Evolutionary conservation across 2,329 filamentous ascomycete species (phyloP), one percentile per base, ranked within the genome.

Genomic region (Rhytidhysteron rufulum): DNA sequence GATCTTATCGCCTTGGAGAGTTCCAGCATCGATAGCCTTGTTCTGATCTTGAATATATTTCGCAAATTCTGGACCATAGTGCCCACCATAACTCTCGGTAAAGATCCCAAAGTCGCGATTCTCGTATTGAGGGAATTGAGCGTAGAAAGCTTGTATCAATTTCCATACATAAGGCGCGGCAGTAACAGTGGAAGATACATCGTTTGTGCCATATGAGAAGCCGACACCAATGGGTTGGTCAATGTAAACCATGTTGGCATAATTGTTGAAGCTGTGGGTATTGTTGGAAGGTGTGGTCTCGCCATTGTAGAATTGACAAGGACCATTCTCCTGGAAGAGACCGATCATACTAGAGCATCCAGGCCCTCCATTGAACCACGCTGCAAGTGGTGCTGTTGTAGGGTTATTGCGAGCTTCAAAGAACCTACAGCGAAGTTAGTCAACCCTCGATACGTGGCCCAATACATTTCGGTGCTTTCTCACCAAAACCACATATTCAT

Each of bases 141-240:
- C 73, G 68, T 79, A 78, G 58, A 82, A 80, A 4, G 75, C 77
- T 53, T 80, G 77, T 21, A 80, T 57, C 1, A 74, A 73, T 51
- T 73, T 75, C 72, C 74, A 81, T 57, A 80, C 76, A 44, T 73
- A 74, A 0, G 75, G 75, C 9, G 77, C 77, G 8, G 77, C 75
- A 44, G 58, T 63, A 8, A 62, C 47, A 4, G 75, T 79, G 8
- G 72, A 66, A 49, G 74, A 74, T 4, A 74, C 71, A 5, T 68
- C 70, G 46, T 73, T 77, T 3, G 76, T 79, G 8, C 75, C 77
- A 51, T 79, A 80, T 21, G 72, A 78, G 55, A 80, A 79, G 3
- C 79, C 78, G 4, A 78, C 73, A 42, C 79, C 73, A 15, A 71
- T 73, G 6, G 78, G 83, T 60, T 85, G 80, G 52, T 86, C 82